phyloP scores from a whole-genome alignment of 78 protist genomes.

The Cyanophora paradoxa region DNA sequence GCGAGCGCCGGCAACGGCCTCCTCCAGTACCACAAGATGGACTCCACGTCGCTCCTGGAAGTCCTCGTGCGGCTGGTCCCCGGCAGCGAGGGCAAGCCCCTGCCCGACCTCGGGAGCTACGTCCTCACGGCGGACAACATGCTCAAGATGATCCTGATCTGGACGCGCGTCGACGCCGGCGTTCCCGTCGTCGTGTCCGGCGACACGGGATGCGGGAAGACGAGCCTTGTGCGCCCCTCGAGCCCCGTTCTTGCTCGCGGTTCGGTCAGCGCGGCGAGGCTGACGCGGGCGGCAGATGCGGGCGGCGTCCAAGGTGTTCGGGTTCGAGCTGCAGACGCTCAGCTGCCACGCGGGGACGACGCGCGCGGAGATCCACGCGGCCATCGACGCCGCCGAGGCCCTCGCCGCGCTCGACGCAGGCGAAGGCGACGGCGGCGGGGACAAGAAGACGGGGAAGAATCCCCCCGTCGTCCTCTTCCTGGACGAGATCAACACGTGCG shows the following conservation, averaged over 20 bases:
- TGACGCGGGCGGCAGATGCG: no score
- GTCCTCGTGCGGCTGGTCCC: no score
- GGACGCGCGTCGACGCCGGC: neutral
- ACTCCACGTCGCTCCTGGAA: no score
- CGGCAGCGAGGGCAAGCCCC: no score
- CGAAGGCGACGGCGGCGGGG: no score
- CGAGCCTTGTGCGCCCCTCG: slow-evolving; percentile 21
- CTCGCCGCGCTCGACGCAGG: no score
- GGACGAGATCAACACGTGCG: slow-evolving; percentile 66
- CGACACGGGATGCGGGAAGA: slow-evolving; percentile 69
- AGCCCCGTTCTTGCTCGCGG: no score
- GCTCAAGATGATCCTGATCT: slow-evolving; percentile 23
- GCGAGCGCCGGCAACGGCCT: no score
- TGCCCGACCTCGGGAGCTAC: no score
- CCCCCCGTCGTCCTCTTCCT: slow-evolving; percentile 25
- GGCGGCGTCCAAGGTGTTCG: neutral
- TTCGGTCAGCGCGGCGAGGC: no score
- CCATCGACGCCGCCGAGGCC: neutral
- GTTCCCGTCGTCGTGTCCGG: slow-evolving; percentile 62
- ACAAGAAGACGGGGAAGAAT: no score
- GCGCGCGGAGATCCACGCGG: slow-evolving; percentile 8
- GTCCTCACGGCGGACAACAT: slow-evolving; percentile 30
- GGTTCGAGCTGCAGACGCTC: neutral
- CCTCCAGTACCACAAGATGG: no score
- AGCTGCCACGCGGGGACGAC: slow-evolving; percentile 47